Evolutionary conservation across 768 basidiomycete genomes (phyloP), one percentile per base, ranked within the genome.

Genomic region (Termitomyces sp.): DNA sequence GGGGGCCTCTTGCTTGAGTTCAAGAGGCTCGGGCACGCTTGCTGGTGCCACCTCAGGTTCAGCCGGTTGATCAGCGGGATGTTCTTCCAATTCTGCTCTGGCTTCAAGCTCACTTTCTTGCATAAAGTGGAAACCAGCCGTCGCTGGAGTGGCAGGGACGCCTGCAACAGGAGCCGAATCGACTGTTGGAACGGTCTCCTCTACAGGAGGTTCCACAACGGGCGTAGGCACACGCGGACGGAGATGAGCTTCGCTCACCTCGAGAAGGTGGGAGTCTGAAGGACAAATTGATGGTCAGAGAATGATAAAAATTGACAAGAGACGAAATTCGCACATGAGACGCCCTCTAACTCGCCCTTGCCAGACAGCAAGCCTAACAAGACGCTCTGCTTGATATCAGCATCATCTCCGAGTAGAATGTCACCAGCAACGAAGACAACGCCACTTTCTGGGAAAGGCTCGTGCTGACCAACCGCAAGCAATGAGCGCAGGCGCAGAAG

Each of bases 71-170:
- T 57, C 70, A 44, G 61, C 70, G 19, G 77, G 60, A 32, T 74
- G 74, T 62, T 85, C 80, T 10, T 80, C 78, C 78, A 79, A 84
- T 63, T 85, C 84, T 8, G 73, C 74, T 28, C 65, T 74, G 0
- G 75, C 66, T 58, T 88, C 89, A 35, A 91, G 74, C 62, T 92
- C 90, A 66, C 89, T 90, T 55, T 79, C 86, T 68, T 90, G 85
- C 73, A 93, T 87, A 68, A 92, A 93, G 63, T 80, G 82, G 77
- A 90, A 86, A 69, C 83, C 80, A 53, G 77, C 76, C 0, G 83
- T 73, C 7, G 70, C 65, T 60, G 69, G 68, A 62, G 69, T 64
- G 46, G 58, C 62, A 26, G 80, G 74, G 43, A 81, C 68, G 53
- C 72, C 78, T 47, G 73, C 69, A 37, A 78, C 74, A 14, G 67